phyloP scores from a whole-genome alignment of 2,329 filamentous ascomycete species.

The Cladosporium sp. region DNA sequence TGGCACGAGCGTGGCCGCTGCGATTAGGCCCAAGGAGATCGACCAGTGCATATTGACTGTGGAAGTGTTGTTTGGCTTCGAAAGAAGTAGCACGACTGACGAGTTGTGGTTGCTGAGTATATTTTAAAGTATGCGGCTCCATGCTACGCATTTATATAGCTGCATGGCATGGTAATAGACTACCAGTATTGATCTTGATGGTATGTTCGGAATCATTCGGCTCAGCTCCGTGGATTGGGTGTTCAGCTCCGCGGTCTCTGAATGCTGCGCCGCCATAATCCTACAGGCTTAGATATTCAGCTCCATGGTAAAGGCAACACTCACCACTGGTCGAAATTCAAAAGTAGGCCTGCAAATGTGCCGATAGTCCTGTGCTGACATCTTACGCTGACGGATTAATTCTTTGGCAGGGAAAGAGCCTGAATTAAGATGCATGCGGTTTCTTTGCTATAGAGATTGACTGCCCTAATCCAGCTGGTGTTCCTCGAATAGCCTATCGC shows the following conservation, averaged over 20 bases:
- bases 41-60: not conserved
- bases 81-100: not conserved
- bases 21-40: not conserved
- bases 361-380: not conserved
- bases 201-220: not conserved
- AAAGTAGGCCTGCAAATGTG: not conserved
- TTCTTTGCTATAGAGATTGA: not conserved
- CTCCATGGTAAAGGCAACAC: not conserved
- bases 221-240: not conserved
- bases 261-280: not conserved
- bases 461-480: not conserved
- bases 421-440: not conserved
- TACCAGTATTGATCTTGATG: not conserved
- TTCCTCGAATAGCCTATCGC: not conserved
- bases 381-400: not conserved
- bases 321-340: not conserved
- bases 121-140: not conserved
- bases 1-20: not conserved
- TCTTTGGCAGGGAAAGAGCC: too few relatives aligned
- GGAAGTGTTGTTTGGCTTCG: not conserved
- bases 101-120: not conserved
- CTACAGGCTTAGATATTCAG: not conserved
- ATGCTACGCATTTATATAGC: not conserved
- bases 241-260: not conserved
- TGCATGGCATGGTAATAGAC: not conserved